Evolutionary conservation across 768 basidiomycete species (phyloP), one percentile per base, ranked within the genome.

Genomic region (Boletus rubroflammeus): DNA sequence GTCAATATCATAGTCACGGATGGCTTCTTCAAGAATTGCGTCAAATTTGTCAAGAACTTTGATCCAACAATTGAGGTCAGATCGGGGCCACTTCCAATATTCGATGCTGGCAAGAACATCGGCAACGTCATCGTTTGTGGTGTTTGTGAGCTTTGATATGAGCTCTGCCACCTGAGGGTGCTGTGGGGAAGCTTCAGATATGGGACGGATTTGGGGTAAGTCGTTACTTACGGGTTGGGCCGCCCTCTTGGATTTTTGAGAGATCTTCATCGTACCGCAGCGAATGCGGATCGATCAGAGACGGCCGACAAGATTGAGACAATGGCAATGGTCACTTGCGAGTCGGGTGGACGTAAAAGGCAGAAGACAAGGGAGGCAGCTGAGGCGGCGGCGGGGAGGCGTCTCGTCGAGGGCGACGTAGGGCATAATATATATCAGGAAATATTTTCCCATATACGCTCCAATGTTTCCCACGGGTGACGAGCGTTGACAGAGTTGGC

Each of bases 1-100:
- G 71, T 90, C 87, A 56, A 98, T 79, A 50, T 89, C 84, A 70
- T 98, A 96, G 71, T 88, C 85, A 56, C 78, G 78, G 69, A 97
- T 88, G 61, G 86, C 77, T 38, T 83, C 84, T 65, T 90, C 93
- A 61, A 98, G 80, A 59, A 97, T 84, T 55, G 77, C 76, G 75
- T 99, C 97, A 68, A 99, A 94, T 69, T 89, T 90, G 80, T 99
- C 96, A 45, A 99, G 83, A 54, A 95, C 91, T 67, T 87, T 86
- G 70, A 93, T 85, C 97, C 97, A 99, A 53, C 90, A 85, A 73
- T 97, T 93, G 56, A 99, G 81, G 77, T 99, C 97, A 52, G 94
- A 94, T 58, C 97, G 83, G 34, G 94, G 92, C 88, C 92, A 98
- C 69, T 81, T 86, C 97, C 97, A 99, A 5, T 78, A 70, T 62